A percentile compares a stretch with the other conserved stretches of the same genome.
phyloP scores from a whole-genome alignment of 768 basidiomycete species.

The Russula olivacea region DNA sequence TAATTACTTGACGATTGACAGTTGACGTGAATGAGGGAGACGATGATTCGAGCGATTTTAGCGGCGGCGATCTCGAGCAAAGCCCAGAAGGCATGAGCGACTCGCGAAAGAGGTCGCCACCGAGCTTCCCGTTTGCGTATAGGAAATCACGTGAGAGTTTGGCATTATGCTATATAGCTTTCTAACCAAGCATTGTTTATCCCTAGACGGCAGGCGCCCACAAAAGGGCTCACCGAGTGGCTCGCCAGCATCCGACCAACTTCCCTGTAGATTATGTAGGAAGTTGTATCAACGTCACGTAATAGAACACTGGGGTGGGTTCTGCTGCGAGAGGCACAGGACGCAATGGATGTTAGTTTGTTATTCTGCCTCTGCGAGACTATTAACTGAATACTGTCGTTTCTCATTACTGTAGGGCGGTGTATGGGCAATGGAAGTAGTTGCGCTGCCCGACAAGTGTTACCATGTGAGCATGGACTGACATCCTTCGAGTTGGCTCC shows the following conservation, averaged over 20 bases:
- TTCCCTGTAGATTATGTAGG: not conserved
- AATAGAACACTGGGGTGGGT: not conserved
- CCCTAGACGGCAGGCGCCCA: too few species aligned
- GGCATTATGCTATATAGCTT: too few species aligned
- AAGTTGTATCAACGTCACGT: not conserved
- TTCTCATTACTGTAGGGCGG: too few species aligned
- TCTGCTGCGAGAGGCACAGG: not conserved
- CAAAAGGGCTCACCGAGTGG: not conserved
- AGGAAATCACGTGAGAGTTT: not conserved
- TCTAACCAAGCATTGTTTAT: not conserved
- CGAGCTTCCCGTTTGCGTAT: not conserved
- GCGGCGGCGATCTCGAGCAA: not conserved
- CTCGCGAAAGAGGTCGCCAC: not conserved
- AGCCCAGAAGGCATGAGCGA: too few species aligned
- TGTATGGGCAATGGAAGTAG: too few species aligned
- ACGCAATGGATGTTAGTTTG: too few species aligned
- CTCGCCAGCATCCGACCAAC: not conserved
- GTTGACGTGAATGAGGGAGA: not conserved
- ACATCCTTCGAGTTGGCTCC: too few species aligned
- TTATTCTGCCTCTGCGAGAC: too few species aligned
- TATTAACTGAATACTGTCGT: too few species aligned
- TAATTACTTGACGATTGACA: not conserved
- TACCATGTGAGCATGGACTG: too few species aligned
- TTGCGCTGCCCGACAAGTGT: too few species aligned
- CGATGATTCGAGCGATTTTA: not conserved